phyloP scores from a whole-genome alignment of 768 basidiomycete species.

The Leccinum uliginosum region DNA sequence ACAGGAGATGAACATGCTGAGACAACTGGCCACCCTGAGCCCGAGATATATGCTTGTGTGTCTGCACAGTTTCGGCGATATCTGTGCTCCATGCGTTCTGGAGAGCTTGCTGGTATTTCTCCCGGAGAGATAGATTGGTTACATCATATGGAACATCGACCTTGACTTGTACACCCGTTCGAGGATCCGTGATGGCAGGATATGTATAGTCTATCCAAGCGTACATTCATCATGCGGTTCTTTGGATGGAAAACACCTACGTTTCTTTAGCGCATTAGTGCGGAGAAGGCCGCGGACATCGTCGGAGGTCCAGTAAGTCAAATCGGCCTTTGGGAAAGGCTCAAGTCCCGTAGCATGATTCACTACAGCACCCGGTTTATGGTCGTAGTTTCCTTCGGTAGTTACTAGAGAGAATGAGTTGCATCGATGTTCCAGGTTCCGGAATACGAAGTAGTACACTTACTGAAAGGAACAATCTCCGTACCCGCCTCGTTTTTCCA shows the following conservation, averaged over 20 bases:
- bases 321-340: slow-evolving; percentile 11
- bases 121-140: not conserved
- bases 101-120: slow-evolving; percentile 6
- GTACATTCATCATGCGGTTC: not conserved
- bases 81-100: slow-evolving; percentile 3
- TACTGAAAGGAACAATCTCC: slow-evolving; percentile 5
- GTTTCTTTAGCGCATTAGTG: not conserved
- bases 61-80: not conserved
- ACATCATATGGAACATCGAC: slow-evolving; percentile 13
- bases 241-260: not conserved
- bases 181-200: slow-evolving; percentile 12
- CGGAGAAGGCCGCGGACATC: slow-evolving; percentile 1
- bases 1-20: not conserved
- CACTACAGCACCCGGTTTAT: not conserved
- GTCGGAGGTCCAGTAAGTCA: slow-evolving; percentile 16
- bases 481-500: slow-evolving; percentile 9
- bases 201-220: slow-evolving; percentile 17
- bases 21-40: not conserved
- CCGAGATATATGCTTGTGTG: not conserved
- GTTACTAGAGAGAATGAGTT: not conserved
- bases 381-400: not conserved
- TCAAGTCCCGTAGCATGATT: not conserved
- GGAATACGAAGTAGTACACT: not conserved
- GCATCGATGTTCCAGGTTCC: not conserved
- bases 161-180: slow-evolving; percentile 1